phyloP scores from a whole-genome alignment of 208 protist genomes.

The Crithidia thermophila region DNA sequence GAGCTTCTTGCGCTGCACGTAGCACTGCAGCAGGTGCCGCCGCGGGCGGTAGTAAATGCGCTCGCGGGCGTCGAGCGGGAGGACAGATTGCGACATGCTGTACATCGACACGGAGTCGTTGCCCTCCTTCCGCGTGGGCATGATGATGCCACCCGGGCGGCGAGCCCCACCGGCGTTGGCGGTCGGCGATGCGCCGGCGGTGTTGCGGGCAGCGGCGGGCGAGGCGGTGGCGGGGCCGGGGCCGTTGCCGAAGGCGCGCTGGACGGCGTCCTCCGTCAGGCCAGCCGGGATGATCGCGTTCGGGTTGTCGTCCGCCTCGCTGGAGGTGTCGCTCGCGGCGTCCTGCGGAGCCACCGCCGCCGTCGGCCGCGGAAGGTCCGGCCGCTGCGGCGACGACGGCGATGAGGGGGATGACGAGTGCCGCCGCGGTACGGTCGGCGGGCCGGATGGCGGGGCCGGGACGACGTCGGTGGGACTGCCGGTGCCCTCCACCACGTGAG shows the following conservation, averaged over 20 bases:
- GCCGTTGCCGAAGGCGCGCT: slow-evolving; percentile 17
- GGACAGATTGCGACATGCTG: slow-evolving; percentile 49
- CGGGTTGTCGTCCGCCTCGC: slow-evolving; percentile 1
- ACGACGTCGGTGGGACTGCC: neutral
- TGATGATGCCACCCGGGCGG: slow-evolving; percentile 21
- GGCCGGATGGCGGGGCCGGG: neutral
- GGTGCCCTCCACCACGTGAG: slow-evolving; percentile 4
- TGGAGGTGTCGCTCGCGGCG: slow-evolving; percentile 9
- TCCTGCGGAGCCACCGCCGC: too few species aligned
- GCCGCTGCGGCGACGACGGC: neutral
- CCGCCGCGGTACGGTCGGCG: neutral
- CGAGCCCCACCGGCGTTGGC: neutral
- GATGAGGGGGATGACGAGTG: neutral
- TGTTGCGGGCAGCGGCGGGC: neutral
- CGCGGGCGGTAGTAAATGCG: slow-evolving; percentile 51
- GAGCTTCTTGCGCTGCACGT: slow-evolving; percentile 35
- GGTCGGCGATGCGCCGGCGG: neutral
- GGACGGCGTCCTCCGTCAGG: slow-evolving; percentile 20
- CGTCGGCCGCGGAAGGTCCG: too few species aligned
- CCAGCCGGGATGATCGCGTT: slow-evolving; percentile 10
- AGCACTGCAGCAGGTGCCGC: slow-evolving; percentile 52
- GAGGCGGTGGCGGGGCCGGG: neutral
- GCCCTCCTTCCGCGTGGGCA: slow-evolving; percentile 40
- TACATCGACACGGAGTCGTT: slow-evolving; percentile 49
- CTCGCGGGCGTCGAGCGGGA: slow-evolving; percentile 47